phyloP scores from a whole-genome alignment of 1,284 basidiomycete species.

The Pterula multifida region DNA sequence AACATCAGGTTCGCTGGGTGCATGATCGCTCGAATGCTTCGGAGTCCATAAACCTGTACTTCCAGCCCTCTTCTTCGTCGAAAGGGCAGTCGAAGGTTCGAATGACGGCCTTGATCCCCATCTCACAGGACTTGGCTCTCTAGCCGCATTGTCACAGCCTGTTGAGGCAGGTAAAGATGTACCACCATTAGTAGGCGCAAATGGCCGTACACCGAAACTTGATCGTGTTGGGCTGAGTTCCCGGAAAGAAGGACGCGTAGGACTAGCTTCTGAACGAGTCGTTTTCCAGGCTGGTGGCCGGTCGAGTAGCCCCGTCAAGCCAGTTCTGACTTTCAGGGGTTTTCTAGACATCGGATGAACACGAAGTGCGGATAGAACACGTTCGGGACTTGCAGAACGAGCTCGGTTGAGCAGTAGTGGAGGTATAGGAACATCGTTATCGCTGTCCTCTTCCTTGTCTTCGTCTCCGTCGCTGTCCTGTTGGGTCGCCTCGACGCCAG shows the following conservation, averaged over 20 bases:
- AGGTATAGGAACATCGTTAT: not conserved
- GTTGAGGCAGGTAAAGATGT: not conserved
- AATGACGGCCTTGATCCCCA: not conserved
- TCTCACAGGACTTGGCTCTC: not conserved
- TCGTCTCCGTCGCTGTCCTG: not conserved
- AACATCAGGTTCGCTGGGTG: not conserved
- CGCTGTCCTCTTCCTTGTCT: not conserved
- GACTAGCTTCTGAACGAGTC: not conserved
- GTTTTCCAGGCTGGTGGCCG: conserved; percentile 8
- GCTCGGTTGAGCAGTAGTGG: not conserved
- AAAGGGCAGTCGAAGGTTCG: not conserved
- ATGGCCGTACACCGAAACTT: not conserved
- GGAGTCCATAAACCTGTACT: not conserved
- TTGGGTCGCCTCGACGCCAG: not conserved
- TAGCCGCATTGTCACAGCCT: not conserved
- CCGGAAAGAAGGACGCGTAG: not conserved
- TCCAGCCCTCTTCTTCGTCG: not conserved
- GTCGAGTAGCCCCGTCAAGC: not conserved
- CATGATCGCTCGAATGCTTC: not conserved
- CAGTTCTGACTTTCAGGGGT: not conserved
- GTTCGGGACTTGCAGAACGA: not conserved
- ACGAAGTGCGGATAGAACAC: not conserved
- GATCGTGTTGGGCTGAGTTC: not conserved
- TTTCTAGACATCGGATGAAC: not conserved
- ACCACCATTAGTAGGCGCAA: not conserved